Base-by-base conservation (phyloP, 208 protist species). In the Kentomonas sorsogonicus region DNA sequence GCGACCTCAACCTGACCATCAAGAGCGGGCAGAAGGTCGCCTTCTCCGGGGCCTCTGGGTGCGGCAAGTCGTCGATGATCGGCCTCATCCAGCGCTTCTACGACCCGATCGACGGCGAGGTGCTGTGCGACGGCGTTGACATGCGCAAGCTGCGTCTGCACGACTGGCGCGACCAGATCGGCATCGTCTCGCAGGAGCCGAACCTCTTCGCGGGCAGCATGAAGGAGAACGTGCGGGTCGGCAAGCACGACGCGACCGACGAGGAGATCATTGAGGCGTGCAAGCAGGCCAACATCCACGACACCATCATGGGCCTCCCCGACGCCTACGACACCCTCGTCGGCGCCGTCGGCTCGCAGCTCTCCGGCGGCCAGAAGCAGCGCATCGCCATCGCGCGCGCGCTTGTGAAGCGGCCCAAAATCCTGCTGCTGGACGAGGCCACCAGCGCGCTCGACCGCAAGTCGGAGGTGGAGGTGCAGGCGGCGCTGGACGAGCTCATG, bases 341-440 rank as follows among this genome's bases (percentile, higher is more conserved):
- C 29, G 89, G 85, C 29, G 70, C 76, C 34, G 73, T 91, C 16
- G 86, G 86, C 4, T 81, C 81, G 47, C 76, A 86, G 64, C 76
- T 96, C 11, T 84, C 69, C 11, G 91, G 88, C 11, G 91, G 91
- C 6, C 91, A 96, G 73, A 93, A 86, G 65, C 91, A 96, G 72
- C 81, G 88, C 22, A 69, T 96, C 31, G 86, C 87, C 39, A 93
- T 96, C 58, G 86, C 86, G 0, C 77, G 91, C 22, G 82, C 79
- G 26, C 50, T 96, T 5, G 63, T 96, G 26, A 77, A 77, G 48
- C 56, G 77, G 16, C 77, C 91, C 13, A 65, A 72, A 33, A 67
- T 96, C 34, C 63, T 96, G 10, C 63, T 95, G 16, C 79, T 96
- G 20, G 91, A 96, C 66, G 91, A 96, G 72, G 88, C 86, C 31